phyloP scores from a whole-genome alignment of 345 rosid species.

The Sonneratia caseolaris region DNA sequence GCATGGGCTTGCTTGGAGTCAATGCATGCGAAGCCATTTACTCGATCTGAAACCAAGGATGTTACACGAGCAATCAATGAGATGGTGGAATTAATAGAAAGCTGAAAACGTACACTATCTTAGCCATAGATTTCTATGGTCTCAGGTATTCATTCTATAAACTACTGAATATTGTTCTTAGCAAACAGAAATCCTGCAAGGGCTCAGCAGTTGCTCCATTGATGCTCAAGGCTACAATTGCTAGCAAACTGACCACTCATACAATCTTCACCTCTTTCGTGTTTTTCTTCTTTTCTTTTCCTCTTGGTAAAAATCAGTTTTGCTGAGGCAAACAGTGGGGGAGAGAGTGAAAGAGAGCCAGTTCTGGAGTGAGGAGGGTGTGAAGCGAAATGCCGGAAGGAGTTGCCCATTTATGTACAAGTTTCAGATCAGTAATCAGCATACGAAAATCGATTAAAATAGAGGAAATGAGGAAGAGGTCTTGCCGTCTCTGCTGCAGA shows the following conservation, averaged over 20 bases:
- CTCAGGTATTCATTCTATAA: no score
- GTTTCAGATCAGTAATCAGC: no score
- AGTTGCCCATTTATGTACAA: no score
- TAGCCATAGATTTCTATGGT: no score
- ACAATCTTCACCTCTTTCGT: background rate
- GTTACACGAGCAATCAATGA: no score
- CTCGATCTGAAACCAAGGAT: constrained; percentile 5
- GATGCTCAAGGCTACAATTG: background rate
- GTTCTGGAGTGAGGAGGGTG: background rate
- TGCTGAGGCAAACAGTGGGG: background rate
- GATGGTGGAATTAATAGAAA: no score
- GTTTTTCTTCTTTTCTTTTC: background rate
- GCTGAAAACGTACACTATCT: no score
- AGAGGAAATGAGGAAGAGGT: no score
- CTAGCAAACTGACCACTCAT: background rate
- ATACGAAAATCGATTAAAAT: no score
- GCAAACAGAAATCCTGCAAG: constrained; percentile 20
- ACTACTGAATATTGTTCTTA: no score
- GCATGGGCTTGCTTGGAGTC: constrained; percentile 11
- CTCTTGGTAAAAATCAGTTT: no score
- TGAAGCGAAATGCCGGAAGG: background rate
- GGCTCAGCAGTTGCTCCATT: constrained; percentile 11
- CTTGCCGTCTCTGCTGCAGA: no score
- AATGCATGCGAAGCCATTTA: constrained; percentile 13
- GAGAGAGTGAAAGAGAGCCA: background rate